These are phyloP conservation scores for Termitomyces sp. DNA, from an alignment of 768 basidiomycete species.

Conservation along the genomic window DNA sequence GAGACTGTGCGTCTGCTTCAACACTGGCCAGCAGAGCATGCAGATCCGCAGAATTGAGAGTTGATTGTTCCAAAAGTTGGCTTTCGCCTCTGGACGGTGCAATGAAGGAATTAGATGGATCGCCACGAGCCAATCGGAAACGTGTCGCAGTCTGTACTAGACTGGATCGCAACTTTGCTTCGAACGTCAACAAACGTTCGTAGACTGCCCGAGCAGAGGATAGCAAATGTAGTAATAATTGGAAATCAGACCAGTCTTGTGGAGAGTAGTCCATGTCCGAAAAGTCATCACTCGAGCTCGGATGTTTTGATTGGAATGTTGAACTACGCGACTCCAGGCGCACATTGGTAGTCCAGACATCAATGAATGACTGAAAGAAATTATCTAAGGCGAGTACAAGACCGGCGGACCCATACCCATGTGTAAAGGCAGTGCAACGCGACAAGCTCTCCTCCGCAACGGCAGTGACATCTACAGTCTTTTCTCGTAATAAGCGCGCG, in stretches of 20 bases:
- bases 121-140: slow-evolving; percentile 51
- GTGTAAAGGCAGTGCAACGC: slow-evolving; percentile 76
- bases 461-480: slow-evolving; percentile 67
- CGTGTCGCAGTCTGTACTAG: slow-evolving; percentile 54
- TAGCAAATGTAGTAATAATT: slow-evolving; percentile 75
- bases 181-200: slow-evolving; percentile 64
- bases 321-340: slow-evolving; percentile 28
- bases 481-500: slow-evolving; percentile 68
- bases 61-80: slow-evolving; percentile 75
- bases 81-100: slow-evolving; percentile 63
- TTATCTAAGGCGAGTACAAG: slow-evolving; percentile 72
- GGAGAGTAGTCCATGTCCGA: slow-evolving; percentile 81
- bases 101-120: slow-evolving; percentile 48
- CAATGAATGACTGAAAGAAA: slow-evolving; percentile 67
- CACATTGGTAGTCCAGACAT: slow-evolving; percentile 52
- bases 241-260: slow-evolving; percentile 87
- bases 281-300: slow-evolving; percentile 52
- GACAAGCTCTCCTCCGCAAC: slow-evolving; percentile 75
- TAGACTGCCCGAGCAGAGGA: slow-evolving; percentile 71
- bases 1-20: slow-evolving; percentile 33
- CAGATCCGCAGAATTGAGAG: slow-evolving; percentile 77
- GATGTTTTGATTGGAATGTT: slow-evolving; percentile 20
- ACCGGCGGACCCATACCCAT: slow-evolving; percentile 79
- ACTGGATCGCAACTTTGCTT: slow-evolving; percentile 56
- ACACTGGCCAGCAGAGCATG: slow-evolving; percentile 51